Base-by-base conservation (phyloP, 805 yeast species). In the Barnettozyma wickerhamii region DNA sequence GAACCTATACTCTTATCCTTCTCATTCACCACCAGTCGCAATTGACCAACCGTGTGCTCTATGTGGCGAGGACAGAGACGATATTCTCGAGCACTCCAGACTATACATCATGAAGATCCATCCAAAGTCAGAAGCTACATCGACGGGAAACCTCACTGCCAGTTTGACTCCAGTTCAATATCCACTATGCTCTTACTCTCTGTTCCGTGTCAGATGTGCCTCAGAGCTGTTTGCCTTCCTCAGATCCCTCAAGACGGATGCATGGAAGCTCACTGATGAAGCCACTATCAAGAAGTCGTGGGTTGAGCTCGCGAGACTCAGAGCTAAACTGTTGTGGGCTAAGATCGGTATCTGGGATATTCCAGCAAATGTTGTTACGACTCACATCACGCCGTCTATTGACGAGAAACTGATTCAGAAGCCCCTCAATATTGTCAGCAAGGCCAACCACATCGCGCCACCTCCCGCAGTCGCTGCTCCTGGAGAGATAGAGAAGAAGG, bases 181-280 rank as follows among this genome's bases (percentile, higher is more conserved):
- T 54, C 84, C 95, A 13, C 67, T 90, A 26, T 91, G 97, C 58
- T 81, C 82, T 45, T 81, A 79, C 52, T 91, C 98, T 63, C 71
- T 93, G 34, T 69, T 80, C 40, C 81, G 87, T 55, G 71, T 89
- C 37, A 75, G 98, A 53, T 79, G 85, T 43, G 75, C 84, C 2
- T 87, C 96, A 60, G 96, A 90, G 44, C 74, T 87, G 45, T 78
- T 87, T 55, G 84, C 89, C 30, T 82, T 83, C 51, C 60, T 91
- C 48, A 73, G 95, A 51, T 70, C 81, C 19, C 64, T 90, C 30
- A 69, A 72, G 43, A 65, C 61, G 4, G 66, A 71, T 36, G 68
- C 81, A 10, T 83, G 87, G 76, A 75, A 79, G 55, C 58, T 81
- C 32, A 74, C 72, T 34, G 65, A 66, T 33, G 71, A 65, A 2